Conservation (phyloP, 2,329 filamentous ascomycete species). For the Alternaria triticimaculans region DNA sequence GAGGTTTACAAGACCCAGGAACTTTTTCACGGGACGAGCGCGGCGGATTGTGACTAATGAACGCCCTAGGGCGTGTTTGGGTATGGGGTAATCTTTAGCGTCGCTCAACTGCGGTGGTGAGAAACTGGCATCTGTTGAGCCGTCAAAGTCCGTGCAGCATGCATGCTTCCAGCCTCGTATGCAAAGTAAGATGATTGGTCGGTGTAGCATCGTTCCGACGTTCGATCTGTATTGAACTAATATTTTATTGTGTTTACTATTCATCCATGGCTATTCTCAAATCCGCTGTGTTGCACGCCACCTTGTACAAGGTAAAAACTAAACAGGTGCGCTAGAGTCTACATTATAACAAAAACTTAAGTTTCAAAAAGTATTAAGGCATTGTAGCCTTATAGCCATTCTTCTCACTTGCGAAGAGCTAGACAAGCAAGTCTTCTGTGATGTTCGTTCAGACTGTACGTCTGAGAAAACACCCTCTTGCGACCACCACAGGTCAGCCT, state of each 20-base stretch:
- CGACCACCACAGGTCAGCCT: too few relatives aligned
- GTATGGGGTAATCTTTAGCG: constrained; percentile 2
- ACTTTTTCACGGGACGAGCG: constrained; percentile 6
- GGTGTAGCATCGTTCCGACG: background rate
- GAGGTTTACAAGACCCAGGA: background rate
- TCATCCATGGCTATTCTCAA: background rate
- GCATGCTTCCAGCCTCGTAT: background rate
- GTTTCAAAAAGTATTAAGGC: too few relatives aligned
- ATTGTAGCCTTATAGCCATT: too few relatives aligned
- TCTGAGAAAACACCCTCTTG: too few relatives aligned
- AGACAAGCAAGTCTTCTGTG: too few relatives aligned
- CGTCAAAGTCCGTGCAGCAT: background rate
- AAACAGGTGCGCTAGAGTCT: too few relatives aligned
- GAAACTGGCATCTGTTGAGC: background rate
- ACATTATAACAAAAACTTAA: too few relatives aligned
- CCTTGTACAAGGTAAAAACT: too few relatives aligned
- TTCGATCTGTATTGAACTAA: background rate
- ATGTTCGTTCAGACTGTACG: too few relatives aligned
- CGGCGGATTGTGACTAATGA: constrained; percentile 9
- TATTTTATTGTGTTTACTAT: background rate
- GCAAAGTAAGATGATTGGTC: background rate
- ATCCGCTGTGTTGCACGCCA: background rate
- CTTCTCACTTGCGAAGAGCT: too few relatives aligned
- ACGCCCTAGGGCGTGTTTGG: background rate
- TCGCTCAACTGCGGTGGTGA: background rate